A percentile compares a stretch with the other conserved stretches of the same genome.
Conservation (phyloP, 2,329 filamentous ascomycete species). For the Hypoxylon sp. region DNA sequence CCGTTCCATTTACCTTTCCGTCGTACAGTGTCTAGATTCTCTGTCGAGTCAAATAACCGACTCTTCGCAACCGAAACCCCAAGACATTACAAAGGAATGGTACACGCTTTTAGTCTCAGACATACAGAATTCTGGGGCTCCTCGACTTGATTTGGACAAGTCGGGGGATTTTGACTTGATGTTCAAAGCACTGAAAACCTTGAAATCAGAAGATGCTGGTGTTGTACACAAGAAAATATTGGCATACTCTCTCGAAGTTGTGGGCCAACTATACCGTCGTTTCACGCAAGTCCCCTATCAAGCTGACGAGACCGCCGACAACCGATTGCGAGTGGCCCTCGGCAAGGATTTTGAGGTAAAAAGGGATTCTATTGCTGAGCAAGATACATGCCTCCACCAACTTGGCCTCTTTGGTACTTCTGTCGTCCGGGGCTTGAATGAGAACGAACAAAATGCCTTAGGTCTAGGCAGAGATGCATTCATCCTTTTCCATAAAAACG, state of each 20-base stretch:
- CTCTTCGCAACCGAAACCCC: conserved; percentile 14
- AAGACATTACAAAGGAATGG: conserved; percentile 44
- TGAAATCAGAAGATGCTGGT: conserved; percentile 19
- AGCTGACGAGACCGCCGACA: background rate
- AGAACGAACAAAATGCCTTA: conserved; percentile 49
- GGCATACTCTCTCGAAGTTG: conserved; percentile 50
- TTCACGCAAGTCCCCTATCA: conserved; percentile 43
- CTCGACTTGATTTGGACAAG: conserved; percentile 37
- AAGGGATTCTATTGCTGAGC: conserved; percentile 25
- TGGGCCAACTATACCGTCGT: conserved; percentile 52
- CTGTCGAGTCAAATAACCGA: conserved; percentile 9
- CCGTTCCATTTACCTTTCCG: conserved; percentile 49
- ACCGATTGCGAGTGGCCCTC: conserved; percentile 35
- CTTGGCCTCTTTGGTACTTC: conserved; percentile 50
- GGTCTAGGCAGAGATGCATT: conserved; percentile 47
- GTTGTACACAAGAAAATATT: conserved; percentile 39
- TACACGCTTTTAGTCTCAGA: conserved; percentile 32
- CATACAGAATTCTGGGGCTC: conserved; percentile 35
- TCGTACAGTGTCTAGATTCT: conserved; percentile 40
- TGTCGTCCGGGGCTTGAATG: conserved; percentile 47
- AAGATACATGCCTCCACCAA: conserved; percentile 51
- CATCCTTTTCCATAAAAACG: conserved; percentile 44
- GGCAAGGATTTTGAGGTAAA: conserved; percentile 35
- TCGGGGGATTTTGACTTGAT: conserved; percentile 27
- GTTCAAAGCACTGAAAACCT: conserved; percentile 28